These are phyloP conservation scores for Flaveria sonorensis DNA, from an alignment of 129 eudicot species.

Conservation along the genomic window DNA sequence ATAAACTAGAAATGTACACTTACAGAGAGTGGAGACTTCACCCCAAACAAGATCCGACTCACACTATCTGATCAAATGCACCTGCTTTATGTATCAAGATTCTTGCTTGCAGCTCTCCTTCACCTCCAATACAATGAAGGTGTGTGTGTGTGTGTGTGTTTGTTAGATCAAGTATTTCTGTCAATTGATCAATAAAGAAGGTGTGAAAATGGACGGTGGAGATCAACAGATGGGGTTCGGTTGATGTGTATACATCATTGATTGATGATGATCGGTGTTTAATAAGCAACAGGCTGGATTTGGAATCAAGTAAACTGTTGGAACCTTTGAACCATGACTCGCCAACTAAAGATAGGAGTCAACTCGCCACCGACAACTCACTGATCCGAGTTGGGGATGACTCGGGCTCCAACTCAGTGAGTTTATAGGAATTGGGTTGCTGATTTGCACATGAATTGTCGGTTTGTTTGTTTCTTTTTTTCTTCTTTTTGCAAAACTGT, in stretches of 20 bases:
- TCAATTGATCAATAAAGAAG: slow-evolving; percentile 23
- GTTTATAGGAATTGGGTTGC: neutral
- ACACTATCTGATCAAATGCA: slow-evolving; percentile 24
- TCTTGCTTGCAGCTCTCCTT: neutral
- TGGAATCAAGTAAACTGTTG: slow-evolving; percentile 48
- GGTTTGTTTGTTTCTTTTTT: neutral
- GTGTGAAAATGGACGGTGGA: slow-evolving; percentile 48
- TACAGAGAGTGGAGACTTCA: slow-evolving; percentile 44
- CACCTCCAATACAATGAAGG: slow-evolving; percentile 19
- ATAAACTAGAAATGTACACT: slow-evolving; percentile 38
- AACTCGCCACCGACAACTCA: slow-evolving; percentile 40
- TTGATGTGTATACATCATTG: slow-evolving; percentile 40
- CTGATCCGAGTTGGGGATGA: neutral
- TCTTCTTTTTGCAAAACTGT: neutral
- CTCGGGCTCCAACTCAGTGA: slow-evolving; percentile 21
- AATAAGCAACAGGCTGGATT: slow-evolving; percentile 55
- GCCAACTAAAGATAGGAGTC: slow-evolving; percentile 28
- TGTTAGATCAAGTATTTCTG: slow-evolving; percentile 39
- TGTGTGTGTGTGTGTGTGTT: slow-evolving; percentile 12
- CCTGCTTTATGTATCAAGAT: slow-evolving; percentile 20
- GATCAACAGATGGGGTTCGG: slow-evolving; percentile 46
- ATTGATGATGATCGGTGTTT: neutral
- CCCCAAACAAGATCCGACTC: slow-evolving; percentile 32
- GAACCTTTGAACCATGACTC: slow-evolving; percentile 38
- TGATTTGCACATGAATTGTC: neutral